Base-by-base conservation (phyloP, 2,329 filamentous ascomycete genomes). In the Cucurbitaria berberidis region DNA sequence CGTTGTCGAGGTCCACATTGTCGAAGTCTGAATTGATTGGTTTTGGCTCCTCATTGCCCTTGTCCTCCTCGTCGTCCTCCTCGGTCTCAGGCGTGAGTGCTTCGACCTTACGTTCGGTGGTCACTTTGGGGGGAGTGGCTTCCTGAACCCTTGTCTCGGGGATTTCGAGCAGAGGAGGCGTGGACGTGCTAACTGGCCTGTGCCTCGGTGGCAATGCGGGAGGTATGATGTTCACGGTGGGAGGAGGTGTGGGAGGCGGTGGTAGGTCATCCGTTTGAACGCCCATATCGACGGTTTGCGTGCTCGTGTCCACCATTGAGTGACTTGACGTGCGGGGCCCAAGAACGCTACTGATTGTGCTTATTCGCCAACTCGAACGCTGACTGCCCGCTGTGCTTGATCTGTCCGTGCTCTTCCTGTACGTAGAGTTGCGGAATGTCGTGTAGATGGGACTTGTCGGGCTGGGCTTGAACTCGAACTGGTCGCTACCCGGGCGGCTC, bases 391-490 rank as follows among this genome's bases (percentile, higher is more conserved):
- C 72, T 38, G 69, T 86, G 68, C 86, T 89, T 48, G 82, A 81
- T 9, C 87, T 89, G 57, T 92, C 89, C 19, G 86, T 78, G 75
- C 90, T 96, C 68, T 85, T 86, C 55, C 89, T 72, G 63, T 83
- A 85, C 73, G 78, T 86, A 74, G 73, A 78, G 72, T 80, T 59
- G 55, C 89, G 72, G 63, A 84, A 85, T 73, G 78, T 86, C 75
- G 72, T 78, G 74, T 80, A 86, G 32, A 86, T 77, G 1, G 92
- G 91, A 72, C 91, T 96, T 9, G 85, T 85, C 1, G 90, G 89
- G 46, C 82, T 86, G 3, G 91, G 89, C 61, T 86, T 86, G 74
- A 90, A 95, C 68, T 93, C 90, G 72, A 97, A 96, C 62, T 89
- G 85, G 52, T 88, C 91, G 77, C 88, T 91, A 21, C 84, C 81